Evolutionary conservation across 2,329 filamentous ascomycete genomes (phyloP), one percentile per base, ranked within the genome.

Genomic region (Sclerotinia spermophila): DNA sequence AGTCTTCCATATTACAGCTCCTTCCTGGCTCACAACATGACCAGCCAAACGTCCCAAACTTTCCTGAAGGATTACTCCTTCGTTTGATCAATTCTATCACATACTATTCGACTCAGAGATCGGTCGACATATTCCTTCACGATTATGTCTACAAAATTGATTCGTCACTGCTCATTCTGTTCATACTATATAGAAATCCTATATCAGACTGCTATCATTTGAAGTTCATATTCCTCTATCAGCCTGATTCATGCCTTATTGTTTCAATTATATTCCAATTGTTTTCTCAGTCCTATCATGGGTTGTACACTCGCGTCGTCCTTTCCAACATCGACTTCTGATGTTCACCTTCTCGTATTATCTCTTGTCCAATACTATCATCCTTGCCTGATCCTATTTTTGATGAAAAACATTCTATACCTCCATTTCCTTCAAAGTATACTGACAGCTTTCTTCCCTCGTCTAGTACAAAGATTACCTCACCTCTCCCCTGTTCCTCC

Each of bases 31-130:
- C 1, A 24, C 8, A 58, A 15, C 13, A 58, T 58, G 55, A 3
- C 55, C 15, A 11, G 33, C 1, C 33, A 38, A 58, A 24, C 2
- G 7, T 58, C 55, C 55, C 21, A 58, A 7, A 35, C 24, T 35
- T 58, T 24, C 15, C 8, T 0, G 1, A 7, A 6, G 21, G 1
- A n/a, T n/a, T n/a, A n/a, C n/a, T n/a, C n/a, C n/a, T n/a, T n/a
- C n/a, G n/a, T n/a, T n/a, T n/a, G n/a, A n/a, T n/a, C n/a, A n/a
- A n/a, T 15, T 15, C 13, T 51, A 5, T 7, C 11, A 27, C 17
- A 7, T 6, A 5, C 7, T 27, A 13, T 24, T 15, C 24, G 48
- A 51, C 24, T 27, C 44, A 0, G 2, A 51, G 11, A 7, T n/a
- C n/a, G n/a, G n/a, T n/a, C n/a, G n/a, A n/a, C n/a, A n/a, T n/a